phyloP scores from a whole-genome alignment of 306 rosid species.

The Cyamopsis tetragonoloba region DNA sequence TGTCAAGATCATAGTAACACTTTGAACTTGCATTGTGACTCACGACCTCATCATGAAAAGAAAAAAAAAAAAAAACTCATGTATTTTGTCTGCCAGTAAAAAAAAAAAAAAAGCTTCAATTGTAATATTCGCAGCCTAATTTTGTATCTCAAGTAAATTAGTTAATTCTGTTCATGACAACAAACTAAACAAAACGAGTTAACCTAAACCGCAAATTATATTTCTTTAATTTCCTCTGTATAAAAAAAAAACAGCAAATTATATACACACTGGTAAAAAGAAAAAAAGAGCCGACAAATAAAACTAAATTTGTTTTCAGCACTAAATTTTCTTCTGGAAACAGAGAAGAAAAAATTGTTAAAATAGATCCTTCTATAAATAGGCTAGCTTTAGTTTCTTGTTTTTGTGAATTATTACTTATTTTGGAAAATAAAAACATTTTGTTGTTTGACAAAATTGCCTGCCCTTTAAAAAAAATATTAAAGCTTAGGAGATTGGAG shows the following conservation, averaged over 20 bases:
- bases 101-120: neutral
- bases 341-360: neutral
- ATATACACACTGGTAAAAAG: too few relatives aligned
- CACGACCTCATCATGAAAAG: neutral
- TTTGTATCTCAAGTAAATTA: neutral
- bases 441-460: neutral
- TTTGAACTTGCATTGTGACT: neutral
- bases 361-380: neutral
- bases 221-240: too few relatives aligned
- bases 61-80: too few relatives aligned
- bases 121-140: neutral
- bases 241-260: too few relatives aligned
- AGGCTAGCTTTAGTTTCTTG: neutral
- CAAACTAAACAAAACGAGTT: neutral
- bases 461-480: too few relatives aligned
- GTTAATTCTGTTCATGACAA: neutral
- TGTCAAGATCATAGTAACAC: conserved; percentile 6
- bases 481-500: too few relatives aligned
- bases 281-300: neutral
- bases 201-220: neutral
- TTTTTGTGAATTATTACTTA: neutral
- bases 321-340: neutral
- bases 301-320: neutral
- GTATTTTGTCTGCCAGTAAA: neutral
- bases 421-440: neutral